Conservation (phyloP, 1,284 basidiomycete genomes). For the Omphalotus olearius region DNA sequence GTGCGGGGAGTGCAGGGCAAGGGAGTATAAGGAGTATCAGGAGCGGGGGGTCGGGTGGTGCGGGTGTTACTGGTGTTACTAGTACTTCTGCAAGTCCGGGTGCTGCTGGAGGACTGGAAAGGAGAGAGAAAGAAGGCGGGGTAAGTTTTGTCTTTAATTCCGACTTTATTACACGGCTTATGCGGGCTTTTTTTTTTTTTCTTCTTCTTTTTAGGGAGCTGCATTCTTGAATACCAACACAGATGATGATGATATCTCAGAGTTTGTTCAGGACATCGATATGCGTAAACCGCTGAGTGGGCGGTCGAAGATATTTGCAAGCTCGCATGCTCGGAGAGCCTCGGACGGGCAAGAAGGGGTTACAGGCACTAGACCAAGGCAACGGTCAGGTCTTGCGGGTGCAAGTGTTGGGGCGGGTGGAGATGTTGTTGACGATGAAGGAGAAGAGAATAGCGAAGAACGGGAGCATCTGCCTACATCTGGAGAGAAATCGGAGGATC, state of each 20-base stretch:
- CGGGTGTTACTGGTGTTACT: not conserved
- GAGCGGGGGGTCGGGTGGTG: not conserved
- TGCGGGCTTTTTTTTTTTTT: not conserved
- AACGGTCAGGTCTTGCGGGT: not conserved
- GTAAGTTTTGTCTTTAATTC: not conserved
- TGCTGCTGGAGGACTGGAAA: not conserved
- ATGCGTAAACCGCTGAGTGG: conserved; percentile 56
- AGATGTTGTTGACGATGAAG: conserved; percentile 5
- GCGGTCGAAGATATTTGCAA: conserved; percentile 24
- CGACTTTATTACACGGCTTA: not conserved
- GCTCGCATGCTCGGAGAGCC: not conserved
- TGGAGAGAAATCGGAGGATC: too few species aligned
- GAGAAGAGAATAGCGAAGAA: not conserved
- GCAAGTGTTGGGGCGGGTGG: conserved; percentile 14
- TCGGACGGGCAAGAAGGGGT: too few species aligned
- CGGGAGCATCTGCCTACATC: too few species aligned
- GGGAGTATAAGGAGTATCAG: conserved; percentile 1
- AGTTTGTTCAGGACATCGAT: conserved; percentile 73
- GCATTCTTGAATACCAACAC: conserved; percentile 45
- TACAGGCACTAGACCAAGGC: conserved; percentile 19
- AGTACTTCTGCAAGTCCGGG: not conserved
- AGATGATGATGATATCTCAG: conserved; percentile 73
- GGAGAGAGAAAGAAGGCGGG: not conserved
- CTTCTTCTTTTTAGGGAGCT: conserved; percentile 26
- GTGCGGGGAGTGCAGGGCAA: not conserved